Base-by-base conservation (phyloP, 352 stramenopile species). In the Globisporangium recalcitrans region DNA sequence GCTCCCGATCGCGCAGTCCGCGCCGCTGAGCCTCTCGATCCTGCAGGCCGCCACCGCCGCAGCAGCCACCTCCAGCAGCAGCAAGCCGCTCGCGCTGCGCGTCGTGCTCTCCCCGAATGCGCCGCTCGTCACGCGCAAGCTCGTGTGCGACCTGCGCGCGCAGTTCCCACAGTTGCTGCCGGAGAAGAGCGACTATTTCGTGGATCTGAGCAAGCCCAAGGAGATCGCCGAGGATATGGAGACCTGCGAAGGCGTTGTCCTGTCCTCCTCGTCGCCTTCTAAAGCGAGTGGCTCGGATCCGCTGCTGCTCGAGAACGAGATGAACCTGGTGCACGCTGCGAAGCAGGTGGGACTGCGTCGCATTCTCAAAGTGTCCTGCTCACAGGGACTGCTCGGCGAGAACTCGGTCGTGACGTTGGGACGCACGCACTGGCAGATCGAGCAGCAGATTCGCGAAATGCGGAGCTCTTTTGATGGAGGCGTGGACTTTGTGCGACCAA, bases 281-380 rank as follows among this genome's bases (percentile, higher is more conserved):
- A 42, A 42, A 0, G 36, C n/a, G 44, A 53, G 40, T 27, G 57
- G 66, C 67, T 40, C n/a, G n/a, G 3, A 44, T 22, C 51, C 49
- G 31, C 26, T 58, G 8, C 22, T 63, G 24, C 9, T 59, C 21
- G 42, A 55, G n/a, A 27, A 44, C 49, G 70, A 52, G 60, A 62
- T 62, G 11, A 63, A 76, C 1, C 65, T 73, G 46, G 42, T 67
- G 1, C 60, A 63, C 46, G 46, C 63, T 1, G 46, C 54, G 11
- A 66, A 61, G 13, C 34, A 52, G 2, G 54, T 54, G 16, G 68
- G 60, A 16, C 40, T 79, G 19, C 5, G 63, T 13, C 60, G 72
- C 46, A 47, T 80, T 4, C 21, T 85, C 54, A 88, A 90, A 62
- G 68, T 90, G 36, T 93, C 83, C 27, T 83, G 77, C 64, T 64